phyloP scores from a whole-genome alignment of 176 grass and related monocot genomes.

The Juncus inflexus region DNA sequence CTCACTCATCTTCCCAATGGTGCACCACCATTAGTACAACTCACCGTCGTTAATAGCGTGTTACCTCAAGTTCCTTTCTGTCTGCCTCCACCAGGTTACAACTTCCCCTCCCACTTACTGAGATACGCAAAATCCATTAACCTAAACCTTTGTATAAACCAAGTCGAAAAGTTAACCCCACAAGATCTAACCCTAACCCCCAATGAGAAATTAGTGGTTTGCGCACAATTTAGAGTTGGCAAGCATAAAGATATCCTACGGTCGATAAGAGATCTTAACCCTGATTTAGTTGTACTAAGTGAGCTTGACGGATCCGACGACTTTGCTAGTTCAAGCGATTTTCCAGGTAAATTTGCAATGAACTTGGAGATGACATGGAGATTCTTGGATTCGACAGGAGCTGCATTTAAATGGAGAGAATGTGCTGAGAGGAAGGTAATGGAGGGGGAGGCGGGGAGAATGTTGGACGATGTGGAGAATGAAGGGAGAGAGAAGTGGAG shows the following conservation, averaged over 20 bases:
- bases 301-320: conserved; percentile 49
- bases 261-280: conserved; percentile 46
- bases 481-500: conserved; percentile 60
- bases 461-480: conserved; percentile 15
- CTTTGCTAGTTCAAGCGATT: conserved; percentile 17
- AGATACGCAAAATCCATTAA: conserved; percentile 82
- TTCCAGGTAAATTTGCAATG: conserved; percentile 40
- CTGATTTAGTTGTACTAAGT: conserved; percentile 72
- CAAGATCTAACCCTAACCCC: conserved; percentile 9
- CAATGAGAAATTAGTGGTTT: conserved; percentile 57
- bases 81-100: conserved; percentile 45
- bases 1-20: conserved; percentile 47
- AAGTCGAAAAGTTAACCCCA: conserved; percentile 14
- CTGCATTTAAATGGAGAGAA: conserved; percentile 83
- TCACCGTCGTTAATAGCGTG: conserved; percentile 33
- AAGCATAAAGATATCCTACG: conserved; percentile 42
- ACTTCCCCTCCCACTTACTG: conserved; percentile 78
- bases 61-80: conserved; percentile 47
- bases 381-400: conserved; percentile 78
- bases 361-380: conserved; percentile 63
- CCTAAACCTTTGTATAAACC: conserved; percentile 57
- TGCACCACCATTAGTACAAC: conserved; percentile 44
- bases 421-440: conserved; percentile 51
- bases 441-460: conserved; percentile 62
- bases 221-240: conserved; percentile 70